Evolutionary conservation across 208 protist genomes (phyloP).

Genomic region (Trypanosoma brucei): DNA sequence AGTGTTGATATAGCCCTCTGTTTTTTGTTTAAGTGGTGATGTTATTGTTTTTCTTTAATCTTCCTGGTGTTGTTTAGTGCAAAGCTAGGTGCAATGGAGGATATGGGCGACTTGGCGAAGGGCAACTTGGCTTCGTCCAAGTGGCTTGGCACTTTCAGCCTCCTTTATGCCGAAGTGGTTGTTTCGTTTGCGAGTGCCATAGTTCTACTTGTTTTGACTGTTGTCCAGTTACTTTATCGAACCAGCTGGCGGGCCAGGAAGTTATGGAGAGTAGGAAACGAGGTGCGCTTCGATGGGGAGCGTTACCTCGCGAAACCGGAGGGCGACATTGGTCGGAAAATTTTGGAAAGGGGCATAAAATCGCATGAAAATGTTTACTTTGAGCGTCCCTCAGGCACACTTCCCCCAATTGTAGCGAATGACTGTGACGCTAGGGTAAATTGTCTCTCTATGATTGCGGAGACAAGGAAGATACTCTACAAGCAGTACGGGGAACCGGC

Average conservation of each 20-base stretch:
- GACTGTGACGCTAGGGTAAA: conserved; percentile 59
- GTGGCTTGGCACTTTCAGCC: neutral
- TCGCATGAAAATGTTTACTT: conserved; percentile 49
- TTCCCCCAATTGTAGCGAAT: conserved; percentile 68
- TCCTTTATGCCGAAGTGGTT: conserved; percentile 72
- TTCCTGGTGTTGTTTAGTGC: no score
- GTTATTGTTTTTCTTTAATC: no score
- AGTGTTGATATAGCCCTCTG: no score
- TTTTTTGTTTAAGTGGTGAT: no score
- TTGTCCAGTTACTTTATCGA: conserved; percentile 60
- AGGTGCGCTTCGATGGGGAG: conserved; percentile 72
- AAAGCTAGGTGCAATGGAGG: no score
- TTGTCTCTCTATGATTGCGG: conserved; percentile 70
- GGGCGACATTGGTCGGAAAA: conserved; percentile 38
- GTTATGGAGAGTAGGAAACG: conserved; percentile 51
- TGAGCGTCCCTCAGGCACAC: conserved; percentile 50
- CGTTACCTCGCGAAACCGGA: conserved; percentile 59
- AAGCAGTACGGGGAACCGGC: conserved; percentile 54
- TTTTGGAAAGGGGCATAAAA: conserved; percentile 72
- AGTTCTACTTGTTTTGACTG: conserved; percentile 45
- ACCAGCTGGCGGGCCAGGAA: conserved; percentile 41
- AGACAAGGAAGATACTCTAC: conserved; percentile 49
- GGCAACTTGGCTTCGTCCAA: neutral
- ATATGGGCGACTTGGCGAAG: neutral
- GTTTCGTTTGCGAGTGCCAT: conserved; percentile 72